Evolutionary conservation across 768 basidiomycete species (phyloP).

Genomic region (Crepidotus variabilis): DNA sequence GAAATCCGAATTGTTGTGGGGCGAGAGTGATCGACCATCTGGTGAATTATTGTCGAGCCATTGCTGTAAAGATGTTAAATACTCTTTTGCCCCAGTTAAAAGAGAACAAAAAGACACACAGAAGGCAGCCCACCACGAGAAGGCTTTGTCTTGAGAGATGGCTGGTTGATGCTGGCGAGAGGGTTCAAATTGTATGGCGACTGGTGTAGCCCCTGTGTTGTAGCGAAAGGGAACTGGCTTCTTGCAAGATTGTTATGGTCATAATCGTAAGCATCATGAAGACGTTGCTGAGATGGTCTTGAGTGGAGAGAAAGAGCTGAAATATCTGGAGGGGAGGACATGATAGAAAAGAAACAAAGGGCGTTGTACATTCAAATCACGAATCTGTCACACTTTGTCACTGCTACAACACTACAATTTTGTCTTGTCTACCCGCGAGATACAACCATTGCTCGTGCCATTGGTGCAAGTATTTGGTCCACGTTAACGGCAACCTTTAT

Average conservation of each 20-base stretch:
- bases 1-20: conserved; percentile 85
- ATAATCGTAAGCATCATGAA: conserved; percentile 85
- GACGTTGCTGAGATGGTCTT: conserved; percentile 63
- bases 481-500: conserved; percentile 42
- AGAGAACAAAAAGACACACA: conserved; percentile 40
- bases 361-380: conserved; percentile 11
- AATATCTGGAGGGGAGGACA: conserved; percentile 82
- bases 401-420: conserved; percentile 5
- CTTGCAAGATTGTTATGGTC: conserved; percentile 56
- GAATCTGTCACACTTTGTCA: conserved; percentile 17
- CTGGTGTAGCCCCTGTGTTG: conserved; percentile 54
- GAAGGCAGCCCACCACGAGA: conserved; percentile 68
- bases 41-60: conserved; percentile 73
- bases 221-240: conserved; percentile 67
- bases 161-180: conserved; percentile 52
- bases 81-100: conserved; percentile 8
- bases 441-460: conserved; percentile 39
- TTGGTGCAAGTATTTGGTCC: conserved; percentile 39
- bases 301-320: conserved; percentile 71
- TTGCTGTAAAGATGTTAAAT: conserved; percentile 49
- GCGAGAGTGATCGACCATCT: conserved; percentile 81
- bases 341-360: conserved; percentile 39
- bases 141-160: conserved; percentile 75
- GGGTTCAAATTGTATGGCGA: conserved; percentile 46
- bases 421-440: conserved; percentile 16